Conservation (phyloP, 2,329 filamentous ascomycete genomes). For the Lachnellula occidentalis region DNA sequence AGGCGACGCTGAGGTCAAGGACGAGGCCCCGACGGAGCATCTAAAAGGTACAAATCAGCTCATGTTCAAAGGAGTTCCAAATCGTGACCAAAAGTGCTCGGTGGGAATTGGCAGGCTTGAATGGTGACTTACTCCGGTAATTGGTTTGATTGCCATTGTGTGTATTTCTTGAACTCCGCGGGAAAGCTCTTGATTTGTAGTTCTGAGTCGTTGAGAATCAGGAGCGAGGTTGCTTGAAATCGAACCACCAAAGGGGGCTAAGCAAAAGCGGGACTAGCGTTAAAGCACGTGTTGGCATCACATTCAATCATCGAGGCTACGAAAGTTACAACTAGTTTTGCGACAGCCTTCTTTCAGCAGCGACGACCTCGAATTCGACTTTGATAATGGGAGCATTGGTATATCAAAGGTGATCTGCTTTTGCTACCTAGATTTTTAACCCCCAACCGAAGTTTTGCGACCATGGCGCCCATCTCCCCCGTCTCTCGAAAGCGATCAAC, state of each 20-base stretch:
- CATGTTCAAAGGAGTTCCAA: conserved; percentile 14
- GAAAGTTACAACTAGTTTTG: neutral
- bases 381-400: conserved; percentile 4
- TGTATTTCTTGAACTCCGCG: conserved; percentile 18
- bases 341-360: neutral
- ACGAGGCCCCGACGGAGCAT: conserved; percentile 54
- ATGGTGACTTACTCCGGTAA: conserved; percentile 31
- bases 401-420: conserved; percentile 1
- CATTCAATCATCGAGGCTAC: conserved; percentile 1
- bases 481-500: conserved; percentile 25
- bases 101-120: neutral
- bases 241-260: conserved; percentile 12
- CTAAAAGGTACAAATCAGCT: conserved; percentile 34
- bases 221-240: conserved; percentile 19
- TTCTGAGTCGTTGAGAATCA: conserved; percentile 20
- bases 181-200: conserved; percentile 24
- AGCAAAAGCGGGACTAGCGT: neutral
- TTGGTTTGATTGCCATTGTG: conserved; percentile 34
- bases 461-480: conserved; percentile 23
- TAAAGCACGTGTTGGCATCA: conserved; percentile 5
- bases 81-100: conserved; percentile 1
- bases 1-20: conserved; percentile 51
- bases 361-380: neutral
- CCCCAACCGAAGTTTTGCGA: neutral
- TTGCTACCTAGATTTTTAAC: neutral